Base-by-base conservation (phyloP, 2,329 filamentous ascomycete genomes). In the Lachnellula cervina region DNA sequence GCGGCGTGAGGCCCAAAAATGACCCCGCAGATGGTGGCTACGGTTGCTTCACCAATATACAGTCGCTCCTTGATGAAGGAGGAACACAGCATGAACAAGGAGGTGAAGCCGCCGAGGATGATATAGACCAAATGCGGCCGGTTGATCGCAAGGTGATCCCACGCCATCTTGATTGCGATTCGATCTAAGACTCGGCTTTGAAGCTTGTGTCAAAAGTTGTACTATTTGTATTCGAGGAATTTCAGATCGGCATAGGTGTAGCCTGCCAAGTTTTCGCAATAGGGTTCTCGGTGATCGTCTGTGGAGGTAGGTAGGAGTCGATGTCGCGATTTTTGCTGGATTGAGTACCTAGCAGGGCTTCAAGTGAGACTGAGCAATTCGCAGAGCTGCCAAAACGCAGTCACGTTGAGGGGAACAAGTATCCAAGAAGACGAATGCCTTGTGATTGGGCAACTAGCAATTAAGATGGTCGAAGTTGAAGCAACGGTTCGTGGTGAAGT, bases 21-120 rank as follows among this genome's bases (percentile, higher is more conserved):
- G 71, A 96, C 86, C 62, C 90, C 90, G 69, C 88, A 90, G 49
- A 96, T 74, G 2, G 90, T 95, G 50, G 91, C 90, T 45, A 99
- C 90, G 1, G 94, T 97, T 50, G 94, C 94, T 80, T 99, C 94
- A 70, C 94, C 94, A 72, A 99, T 99, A 77, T 99, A 99, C 69
- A 97, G 82, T 72, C 89, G 89, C 79, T 99, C 94, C 79, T 99
- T 99, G 76, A 99, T 96, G 69, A 97, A 86, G 54, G 95, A 90
- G 58, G 94, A 99, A 73, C 91, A 96, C 58, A 99, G 80, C 94
- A 99, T 99, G 77, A 99, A 99, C 66, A 99, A 78, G 58, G 88
- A 91, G 64, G 94, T 99, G 77, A 99, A 99, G 72, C 93, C 94
- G 68, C 94, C 94, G 55, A 99, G 79, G 74, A 99, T 97, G 75